A percentile compares a stretch with the other conserved stretches of the same genome.
These are phyloP conservation scores for Globisporangium polare DNA, from an alignment of 352 stramenopile species.

Conservation along the genomic window DNA sequence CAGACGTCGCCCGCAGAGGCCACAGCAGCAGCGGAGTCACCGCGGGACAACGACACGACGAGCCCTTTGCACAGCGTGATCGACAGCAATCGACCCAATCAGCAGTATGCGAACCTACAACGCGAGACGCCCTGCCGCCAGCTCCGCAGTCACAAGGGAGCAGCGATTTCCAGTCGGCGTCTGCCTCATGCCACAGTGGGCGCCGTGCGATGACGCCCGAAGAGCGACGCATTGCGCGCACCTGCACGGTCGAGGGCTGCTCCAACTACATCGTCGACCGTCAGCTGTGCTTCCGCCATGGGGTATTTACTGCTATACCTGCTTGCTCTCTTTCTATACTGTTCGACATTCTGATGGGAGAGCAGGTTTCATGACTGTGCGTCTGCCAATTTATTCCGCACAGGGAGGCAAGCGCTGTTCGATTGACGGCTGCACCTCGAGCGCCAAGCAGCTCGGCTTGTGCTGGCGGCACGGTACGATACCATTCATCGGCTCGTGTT, in stretches of 20 bases:
- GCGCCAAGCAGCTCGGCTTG: conserved; percentile 25
- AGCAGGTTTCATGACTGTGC: no score
- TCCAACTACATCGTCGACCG: conserved; percentile 58
- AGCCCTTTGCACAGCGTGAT: no score
- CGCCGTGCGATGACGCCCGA: conserved; percentile 21
- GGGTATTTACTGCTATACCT: conserved; percentile 7
- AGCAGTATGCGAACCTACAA: no score
- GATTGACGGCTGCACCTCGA: conserved; percentile 21
- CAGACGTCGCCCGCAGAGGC: neutral
- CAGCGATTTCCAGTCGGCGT: no score
- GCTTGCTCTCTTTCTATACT: neutral
- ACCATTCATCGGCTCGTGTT: neutral
- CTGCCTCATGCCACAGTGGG: no score
- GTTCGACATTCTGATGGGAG: neutral
- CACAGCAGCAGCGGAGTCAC: no score
- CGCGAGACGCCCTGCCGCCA: no score
- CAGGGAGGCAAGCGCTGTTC: conserved; percentile 38
- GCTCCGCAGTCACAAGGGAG: no score
- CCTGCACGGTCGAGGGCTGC: conserved; percentile 41
- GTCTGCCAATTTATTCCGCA: neutral
- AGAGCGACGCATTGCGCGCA: conserved; percentile 40
- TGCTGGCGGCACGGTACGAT: conserved; percentile 23
- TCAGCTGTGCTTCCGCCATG: conserved; percentile 29
- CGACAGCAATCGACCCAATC: no score
- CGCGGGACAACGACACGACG: no score